Conservation (phyloP, 176 grass and related monocot genomes). For the Cymbopogon citratus region DNA sequence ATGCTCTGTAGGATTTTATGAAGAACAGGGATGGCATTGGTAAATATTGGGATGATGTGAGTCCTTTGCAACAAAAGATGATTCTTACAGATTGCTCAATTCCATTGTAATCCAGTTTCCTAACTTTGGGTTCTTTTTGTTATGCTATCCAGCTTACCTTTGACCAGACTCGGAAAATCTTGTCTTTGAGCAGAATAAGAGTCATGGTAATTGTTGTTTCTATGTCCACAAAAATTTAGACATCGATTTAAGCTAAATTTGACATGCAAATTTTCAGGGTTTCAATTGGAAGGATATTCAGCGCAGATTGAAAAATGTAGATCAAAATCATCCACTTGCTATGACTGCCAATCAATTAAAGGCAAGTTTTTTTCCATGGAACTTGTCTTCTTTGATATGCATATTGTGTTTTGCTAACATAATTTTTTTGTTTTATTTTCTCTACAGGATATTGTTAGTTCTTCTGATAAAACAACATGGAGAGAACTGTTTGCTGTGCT, state of each 20-base stretch:
- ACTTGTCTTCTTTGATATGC: neutral
- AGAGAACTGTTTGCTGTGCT: neutral
- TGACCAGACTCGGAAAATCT: neutral
- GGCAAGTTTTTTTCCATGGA: neutral
- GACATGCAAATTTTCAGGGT: neutral
- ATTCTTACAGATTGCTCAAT: neutral
- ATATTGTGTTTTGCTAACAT: neutral
- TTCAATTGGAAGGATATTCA: neutral
- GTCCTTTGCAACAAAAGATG: neutral
- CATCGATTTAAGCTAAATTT: neutral
- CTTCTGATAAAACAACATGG: neutral
- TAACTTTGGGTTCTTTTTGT: neutral
- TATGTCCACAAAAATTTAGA: neutral
- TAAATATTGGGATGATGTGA: too few species aligned
- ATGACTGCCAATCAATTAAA: neutral
- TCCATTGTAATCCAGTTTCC: neutral
- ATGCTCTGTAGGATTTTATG: neutral
- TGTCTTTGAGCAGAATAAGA: neutral
- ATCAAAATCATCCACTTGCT: neutral
- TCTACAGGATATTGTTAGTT: neutral
- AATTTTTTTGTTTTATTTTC: neutral
- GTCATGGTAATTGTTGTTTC: neutral
- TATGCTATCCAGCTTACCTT: neutral
- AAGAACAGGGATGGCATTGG: too few species aligned
- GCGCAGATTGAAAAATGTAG: neutral